Evolutionary conservation across 2,329 filamentous ascomycete species (phyloP).

Genomic region (Massarina eburnea): DNA sequence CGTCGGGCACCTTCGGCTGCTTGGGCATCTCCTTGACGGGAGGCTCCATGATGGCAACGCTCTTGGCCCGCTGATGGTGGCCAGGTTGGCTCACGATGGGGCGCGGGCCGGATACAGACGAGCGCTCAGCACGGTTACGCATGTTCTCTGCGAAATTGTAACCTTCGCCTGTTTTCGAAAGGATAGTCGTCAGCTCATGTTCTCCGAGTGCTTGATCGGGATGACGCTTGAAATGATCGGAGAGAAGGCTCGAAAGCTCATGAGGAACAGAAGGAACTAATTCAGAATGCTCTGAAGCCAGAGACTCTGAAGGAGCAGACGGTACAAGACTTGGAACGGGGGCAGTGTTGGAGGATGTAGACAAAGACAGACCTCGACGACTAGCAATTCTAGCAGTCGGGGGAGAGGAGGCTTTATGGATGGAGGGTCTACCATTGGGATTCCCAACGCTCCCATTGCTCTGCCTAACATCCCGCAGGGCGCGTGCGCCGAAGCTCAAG

Average conservation of each 20-base stretch:
- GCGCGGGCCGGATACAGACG: slow-evolving; percentile 57
- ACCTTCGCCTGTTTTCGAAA: slow-evolving; percentile 75
- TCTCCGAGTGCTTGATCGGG: slow-evolving; percentile 42
- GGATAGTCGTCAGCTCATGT: slow-evolving; percentile 63
- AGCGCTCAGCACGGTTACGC: slow-evolving; percentile 84
- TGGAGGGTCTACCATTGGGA: slow-evolving; percentile 63
- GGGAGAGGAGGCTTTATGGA: slow-evolving; percentile 53
- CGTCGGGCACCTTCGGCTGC: slow-evolving; percentile 66
- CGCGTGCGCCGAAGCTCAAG: slow-evolving; percentile 86
- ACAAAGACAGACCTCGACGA: slow-evolving; percentile 61
- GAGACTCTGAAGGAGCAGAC: slow-evolving; percentile 22
- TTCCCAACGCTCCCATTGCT: slow-evolving; percentile 55
- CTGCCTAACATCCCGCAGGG: slow-evolving; percentile 69
- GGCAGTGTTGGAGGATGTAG: slow-evolving; percentile 34
- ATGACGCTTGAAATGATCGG: slow-evolving; percentile 34
- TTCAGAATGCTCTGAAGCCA: slow-evolving; percentile 21
- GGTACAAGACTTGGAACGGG: slow-evolving; percentile 26
- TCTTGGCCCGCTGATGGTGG: slow-evolving; percentile 70
- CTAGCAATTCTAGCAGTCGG: slow-evolving; percentile 57
- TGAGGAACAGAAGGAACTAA: slow-evolving; percentile 16
- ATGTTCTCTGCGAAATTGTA: slow-evolving; percentile 98
- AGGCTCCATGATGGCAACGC: slow-evolving; percentile 63
- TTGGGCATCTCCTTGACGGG: slow-evolving; percentile 62
- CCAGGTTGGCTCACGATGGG: slow-evolving; percentile 17
- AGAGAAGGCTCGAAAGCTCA: slow-evolving; percentile 30